A percentile compares a stretch with the other conserved stretches of the same genome.
Evolutionary conservation across 2,329 filamentous ascomycete genomes (phyloP).

Genomic region (Pseudogymnoascus destructans): DNA sequence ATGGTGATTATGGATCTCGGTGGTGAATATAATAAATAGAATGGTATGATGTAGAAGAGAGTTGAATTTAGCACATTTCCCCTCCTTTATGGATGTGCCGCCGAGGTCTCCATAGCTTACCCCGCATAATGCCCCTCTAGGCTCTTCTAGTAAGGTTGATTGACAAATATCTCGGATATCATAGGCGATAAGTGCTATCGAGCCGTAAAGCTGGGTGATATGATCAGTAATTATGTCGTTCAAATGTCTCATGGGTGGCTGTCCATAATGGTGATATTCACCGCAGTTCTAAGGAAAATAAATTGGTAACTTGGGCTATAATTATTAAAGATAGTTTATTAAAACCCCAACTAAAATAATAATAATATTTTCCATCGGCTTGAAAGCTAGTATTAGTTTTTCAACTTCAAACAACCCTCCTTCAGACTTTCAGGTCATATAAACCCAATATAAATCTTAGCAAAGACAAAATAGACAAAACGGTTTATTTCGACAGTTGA

Average conservation of each 20-base stretch:
- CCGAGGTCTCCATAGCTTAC: conserved; percentile 5
- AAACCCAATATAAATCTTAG: not conserved
- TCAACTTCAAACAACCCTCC: not conserved
- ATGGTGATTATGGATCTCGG: not conserved
- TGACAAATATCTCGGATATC: conserved; percentile 8
- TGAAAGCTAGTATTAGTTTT: not conserved
- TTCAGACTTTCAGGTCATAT: not conserved
- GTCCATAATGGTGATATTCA: not conserved
- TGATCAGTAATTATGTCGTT: not conserved
- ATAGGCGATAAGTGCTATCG: not conserved
- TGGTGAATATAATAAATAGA: not conserved
- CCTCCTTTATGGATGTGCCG: not conserved
- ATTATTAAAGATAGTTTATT: not conserved
- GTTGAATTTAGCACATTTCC: not conserved
- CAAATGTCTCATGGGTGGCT: too few relatives aligned
- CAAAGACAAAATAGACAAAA: not conserved
- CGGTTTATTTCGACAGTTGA: not conserved
- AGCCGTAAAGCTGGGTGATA: not conserved
- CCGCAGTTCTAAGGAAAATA: not conserved
- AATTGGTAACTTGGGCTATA: not conserved
- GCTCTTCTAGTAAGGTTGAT: not conserved
- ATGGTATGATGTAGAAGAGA: not conserved
- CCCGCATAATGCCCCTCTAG: not conserved
- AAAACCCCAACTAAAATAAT: not conserved
- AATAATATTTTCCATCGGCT: not conserved